These are phyloP conservation scores for Solanum lignicaule DNA, from an alignment of 257 asterid species.

Conservation along the genomic window DNA sequence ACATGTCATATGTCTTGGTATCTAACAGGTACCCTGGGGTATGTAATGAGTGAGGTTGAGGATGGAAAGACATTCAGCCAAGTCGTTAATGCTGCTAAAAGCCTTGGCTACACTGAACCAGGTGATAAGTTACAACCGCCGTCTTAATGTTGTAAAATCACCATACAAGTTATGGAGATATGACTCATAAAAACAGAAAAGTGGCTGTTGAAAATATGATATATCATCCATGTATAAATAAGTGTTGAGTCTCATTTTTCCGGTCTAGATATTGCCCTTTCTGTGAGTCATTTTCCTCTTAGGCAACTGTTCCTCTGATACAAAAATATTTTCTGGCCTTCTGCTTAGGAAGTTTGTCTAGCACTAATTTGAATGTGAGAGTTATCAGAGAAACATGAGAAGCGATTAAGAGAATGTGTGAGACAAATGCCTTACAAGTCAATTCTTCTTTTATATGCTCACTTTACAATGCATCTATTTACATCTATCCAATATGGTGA, in stretches of 20 bases:
- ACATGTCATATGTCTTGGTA: not conserved
- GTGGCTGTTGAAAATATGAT: not conserved
- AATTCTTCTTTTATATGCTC: not conserved
- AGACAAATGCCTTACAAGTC: not conserved
- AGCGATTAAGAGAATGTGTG: not conserved
- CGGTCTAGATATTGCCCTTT: not conserved
- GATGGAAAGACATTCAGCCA: conserved; percentile 78
- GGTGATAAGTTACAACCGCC: conserved; percentile 27
- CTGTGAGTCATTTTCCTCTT: not conserved
- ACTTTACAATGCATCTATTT: not conserved
- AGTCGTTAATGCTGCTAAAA: conserved; percentile 74
- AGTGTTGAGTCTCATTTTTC: not conserved
- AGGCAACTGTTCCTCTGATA: not conserved
- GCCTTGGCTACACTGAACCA: conserved; percentile 92
- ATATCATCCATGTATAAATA: not conserved
- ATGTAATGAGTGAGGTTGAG: conserved; percentile 91
- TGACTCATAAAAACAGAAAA: not conserved
- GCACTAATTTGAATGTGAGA: not conserved
- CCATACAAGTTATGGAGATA: not conserved
- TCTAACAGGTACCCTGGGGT: conserved; percentile 74
- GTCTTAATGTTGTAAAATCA: too few species aligned
- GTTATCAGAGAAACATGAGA: not conserved
- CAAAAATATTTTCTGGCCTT: not conserved
- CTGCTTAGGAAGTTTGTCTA: not conserved
- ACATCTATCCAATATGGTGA: not conserved